Evolutionary conservation across 2,329 filamentous ascomycete genomes (phyloP), one percentile per base, ranked within the genome.

Genomic region (Alternaria dauci): DNA sequence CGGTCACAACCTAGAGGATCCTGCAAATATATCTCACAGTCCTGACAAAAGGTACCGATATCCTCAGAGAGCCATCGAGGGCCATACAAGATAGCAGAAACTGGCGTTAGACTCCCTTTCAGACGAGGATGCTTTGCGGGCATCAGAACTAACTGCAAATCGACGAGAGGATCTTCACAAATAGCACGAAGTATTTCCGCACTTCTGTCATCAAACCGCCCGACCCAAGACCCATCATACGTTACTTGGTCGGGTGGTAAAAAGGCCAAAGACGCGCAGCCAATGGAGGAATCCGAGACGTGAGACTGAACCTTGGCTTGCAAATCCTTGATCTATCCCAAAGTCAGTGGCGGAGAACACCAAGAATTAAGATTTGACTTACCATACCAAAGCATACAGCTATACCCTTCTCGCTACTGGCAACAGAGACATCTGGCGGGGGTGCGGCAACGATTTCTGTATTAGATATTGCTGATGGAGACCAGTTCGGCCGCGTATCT

Each of bases 1-100:
- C 50, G 32, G n/a, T 63, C 60, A 50, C 65, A 67, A 12, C 46
- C 54, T 11, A 44, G 11, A 6, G 65, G 65, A 23, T 67, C 65
- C 2, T 67, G 28, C 18, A 67, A 39, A 28, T 55, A 63, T 18
- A 44, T 62, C 9, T 43, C 46, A 34, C 30, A 54, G 14, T 58
- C 28, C 2, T 7, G 51, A 12, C 53, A 8, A 7, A 47, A 56
- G 7, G 16, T 11, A 14, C 54, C 54, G 12, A 56, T 20, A 3
- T 56, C 54, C 1, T 18, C 39, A 2, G 25, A 42, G 25, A 32
- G 44, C 11, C 28, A n/a, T 14, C 9, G 36, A 11, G 53, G 54
- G 4, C 54, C 54, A 43, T 56, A 56, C 5, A 51, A 8, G 3
- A 47, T 55, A 11, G 28, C 53, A 41, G 36, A 38, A 18, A 38